Evolutionary conservation across 1,284 basidiomycete genomes (phyloP), one percentile per base, ranked within the genome.

Genomic region (Leucoagaricus sp.): DNA sequence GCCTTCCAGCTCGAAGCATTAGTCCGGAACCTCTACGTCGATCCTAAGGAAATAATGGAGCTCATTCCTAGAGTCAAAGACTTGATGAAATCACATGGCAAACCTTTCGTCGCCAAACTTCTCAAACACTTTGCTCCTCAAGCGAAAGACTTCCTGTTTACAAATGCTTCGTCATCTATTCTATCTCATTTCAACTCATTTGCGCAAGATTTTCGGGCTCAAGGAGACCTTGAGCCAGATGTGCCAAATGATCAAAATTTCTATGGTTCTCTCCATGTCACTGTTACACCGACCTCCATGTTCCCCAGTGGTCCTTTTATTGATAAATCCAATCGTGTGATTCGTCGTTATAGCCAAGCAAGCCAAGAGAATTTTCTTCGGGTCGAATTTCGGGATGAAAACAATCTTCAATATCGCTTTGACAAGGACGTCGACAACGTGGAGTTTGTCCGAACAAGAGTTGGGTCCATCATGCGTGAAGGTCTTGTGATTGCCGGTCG

Each of bases 251-350:
- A 79, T 57, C 69, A 72, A 8, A 78, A 74, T 60, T 67, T 79
- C 15, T 87, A 84, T 65, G 68, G 81, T 15, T 78, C 83, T 46
- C 70, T 81, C 29, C 84, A 85, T 61, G 77, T 83, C 48, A 75
- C 69, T 1, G 68, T 88, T 38, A 85, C 86, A 0, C 87, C 87
- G 0, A 87, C 86, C 0, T 74, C 77, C 0, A 76, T 83, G 60
- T 65, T 69, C 44, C 72, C 88, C 23, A 78, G 81, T 40, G 89
- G 89, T 0, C 87, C 87, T 1, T 79, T 79, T 58, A 77, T 76
- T 2, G 86, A 89, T 60, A 80, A 82, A 21, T 85, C 84, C 0
- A 91, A 90, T 61, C 73, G 86, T 6, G 79, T 90, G 19, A 78
- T 87, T 53, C 76, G 84, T 23, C 66, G 64, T n/a, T 85, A 81